These are phyloP conservation scores for Pichia nakasei DNA, from an alignment of 805 yeast species.

Conservation along the genomic window DNA sequence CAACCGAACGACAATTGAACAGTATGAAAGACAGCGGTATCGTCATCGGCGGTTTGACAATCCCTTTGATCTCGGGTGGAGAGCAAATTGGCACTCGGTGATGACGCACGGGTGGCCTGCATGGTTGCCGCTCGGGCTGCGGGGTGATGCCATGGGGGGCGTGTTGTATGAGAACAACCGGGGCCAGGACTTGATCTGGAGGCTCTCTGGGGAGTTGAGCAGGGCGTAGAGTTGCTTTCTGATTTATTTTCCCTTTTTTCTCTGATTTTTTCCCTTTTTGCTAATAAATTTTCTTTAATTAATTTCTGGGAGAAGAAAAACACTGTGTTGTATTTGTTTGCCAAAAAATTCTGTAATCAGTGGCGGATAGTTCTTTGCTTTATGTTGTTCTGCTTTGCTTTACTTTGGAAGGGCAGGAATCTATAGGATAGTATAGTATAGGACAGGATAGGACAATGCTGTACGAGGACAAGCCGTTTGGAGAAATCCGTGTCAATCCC, in stretches of 20 bases:
- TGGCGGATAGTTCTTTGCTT: not conserved
- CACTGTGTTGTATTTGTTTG: no score
- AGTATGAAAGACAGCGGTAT: slow-evolving; percentile 46
- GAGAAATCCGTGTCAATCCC: slow-evolving; percentile 48
- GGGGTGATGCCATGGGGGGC: not conserved
- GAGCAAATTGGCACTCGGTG: slow-evolving; percentile 44
- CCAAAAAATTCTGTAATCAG: no score
- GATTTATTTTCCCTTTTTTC: no score
- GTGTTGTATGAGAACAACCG: not conserved
- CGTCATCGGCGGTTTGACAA: slow-evolving; percentile 45
- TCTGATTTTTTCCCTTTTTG: no score
- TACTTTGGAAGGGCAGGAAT: no score
- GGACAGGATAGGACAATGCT: slow-evolving; percentile 31
- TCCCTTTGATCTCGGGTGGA: slow-evolving; percentile 64
- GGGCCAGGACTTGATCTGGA: not conserved
- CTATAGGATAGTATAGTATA: no score
- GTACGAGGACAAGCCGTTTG: slow-evolving; percentile 51
- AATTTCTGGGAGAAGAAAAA: no score
- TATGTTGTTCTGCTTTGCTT: not conserved
- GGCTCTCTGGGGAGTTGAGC: not conserved
- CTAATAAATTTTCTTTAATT: no score
- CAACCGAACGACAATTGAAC: slow-evolving; percentile 79
- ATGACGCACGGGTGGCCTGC: not conserved
- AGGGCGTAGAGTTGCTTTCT: no score
- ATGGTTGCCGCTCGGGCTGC: not conserved